Percentiles rank a stretch among this genome's conserved stretches.
phyloP scores from a whole-genome alignment of 805 yeast genomes.

The Wickerhamomyces tratensis region DNA sequence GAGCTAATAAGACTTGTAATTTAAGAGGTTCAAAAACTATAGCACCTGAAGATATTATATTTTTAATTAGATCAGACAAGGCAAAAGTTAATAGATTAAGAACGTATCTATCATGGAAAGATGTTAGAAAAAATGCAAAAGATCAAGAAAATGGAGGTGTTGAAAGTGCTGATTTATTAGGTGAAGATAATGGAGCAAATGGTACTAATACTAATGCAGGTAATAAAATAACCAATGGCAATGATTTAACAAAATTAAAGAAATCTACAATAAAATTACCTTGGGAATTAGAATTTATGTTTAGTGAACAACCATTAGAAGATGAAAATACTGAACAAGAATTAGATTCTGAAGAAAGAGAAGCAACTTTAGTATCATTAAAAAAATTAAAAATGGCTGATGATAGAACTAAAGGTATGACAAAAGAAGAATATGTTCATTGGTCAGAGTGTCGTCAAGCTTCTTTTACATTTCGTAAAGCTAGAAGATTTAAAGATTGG shows the following conservation, averaged over 20 bases:
- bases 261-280: constrained; percentile 79
- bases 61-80: constrained; percentile 82
- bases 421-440: constrained; percentile 94
- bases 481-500: constrained; percentile 95
- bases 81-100: constrained; percentile 89
- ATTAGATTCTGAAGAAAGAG: constrained; percentile 82
- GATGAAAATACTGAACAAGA: constrained; percentile 55
- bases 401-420: constrained; percentile 88
- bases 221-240: constrained; percentile 32
- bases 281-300: constrained; percentile 94
- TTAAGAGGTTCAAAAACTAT: constrained; percentile 76
- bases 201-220: constrained; percentile 29
- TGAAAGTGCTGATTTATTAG: constrained; percentile 42
- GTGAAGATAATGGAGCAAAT: constrained; percentile 30
- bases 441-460: constrained; percentile 99
- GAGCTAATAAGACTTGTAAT: constrained; percentile 70
- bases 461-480: constrained; percentile 87
- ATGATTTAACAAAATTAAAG: constrained; percentile 44
- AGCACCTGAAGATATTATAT: constrained; percentile 88
- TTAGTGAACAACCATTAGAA: constrained; percentile 78
- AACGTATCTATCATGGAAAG: constrained; percentile 94
- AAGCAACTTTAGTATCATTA: constrained; percentile 80
- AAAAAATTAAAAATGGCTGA: constrained; percentile 88
- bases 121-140: constrained; percentile 75
- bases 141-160: constrained; percentile 57